Percentiles rank a stretch among this genome's conserved stretches.
phyloP scores from a whole-genome alignment of 495 filamentous ascomycete genomes.

The Trichocladium uniseriatum region DNA sequence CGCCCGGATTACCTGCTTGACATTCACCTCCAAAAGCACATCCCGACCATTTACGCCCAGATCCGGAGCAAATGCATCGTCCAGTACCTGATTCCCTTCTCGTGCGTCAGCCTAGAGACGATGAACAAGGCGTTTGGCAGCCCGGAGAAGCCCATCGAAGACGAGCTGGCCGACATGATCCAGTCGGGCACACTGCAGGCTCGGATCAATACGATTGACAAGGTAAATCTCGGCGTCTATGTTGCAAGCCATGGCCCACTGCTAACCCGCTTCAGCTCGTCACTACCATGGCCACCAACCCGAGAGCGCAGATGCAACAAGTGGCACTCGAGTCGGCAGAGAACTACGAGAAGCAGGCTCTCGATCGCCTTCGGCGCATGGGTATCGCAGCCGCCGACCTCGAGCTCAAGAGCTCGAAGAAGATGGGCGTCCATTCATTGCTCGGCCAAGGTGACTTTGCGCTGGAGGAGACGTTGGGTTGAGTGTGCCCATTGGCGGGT shows the following conservation, averaged over 20 bases:
- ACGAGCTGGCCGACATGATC: conserved; percentile 72
- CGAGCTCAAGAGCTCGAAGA: conserved; percentile 47
- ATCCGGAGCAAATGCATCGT: conserved; percentile 87
- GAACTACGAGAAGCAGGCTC: conserved; percentile 61
- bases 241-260: neutral
- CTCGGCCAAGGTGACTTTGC: neutral
- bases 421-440: neutral
- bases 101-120: conserved; percentile 58
- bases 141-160: conserved; percentile 52
- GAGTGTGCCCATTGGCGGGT: neutral
- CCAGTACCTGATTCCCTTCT: conserved; percentile 80
- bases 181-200: conserved; percentile 59
- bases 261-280: conserved; percentile 43
- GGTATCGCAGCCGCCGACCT: conserved; percentile 65
- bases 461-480: conserved; percentile 7
- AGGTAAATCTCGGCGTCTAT: conserved; percentile 36
- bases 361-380: conserved; percentile 65
- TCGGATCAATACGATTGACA: conserved; percentile 74
- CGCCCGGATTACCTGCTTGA: conserved; percentile 81
- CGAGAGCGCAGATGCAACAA: conserved; percentile 57
- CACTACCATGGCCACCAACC: conserved; percentile 54
- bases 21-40: conserved; percentile 70
- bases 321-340: conserved; percentile 57
- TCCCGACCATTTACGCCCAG: conserved; percentile 55
- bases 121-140: conserved; percentile 58